A percentile compares a stretch with the other conserved stretches of the same genome.
Conservation (phyloP, 805 yeast genomes). For the Metschnikowia hibisci region DNA sequence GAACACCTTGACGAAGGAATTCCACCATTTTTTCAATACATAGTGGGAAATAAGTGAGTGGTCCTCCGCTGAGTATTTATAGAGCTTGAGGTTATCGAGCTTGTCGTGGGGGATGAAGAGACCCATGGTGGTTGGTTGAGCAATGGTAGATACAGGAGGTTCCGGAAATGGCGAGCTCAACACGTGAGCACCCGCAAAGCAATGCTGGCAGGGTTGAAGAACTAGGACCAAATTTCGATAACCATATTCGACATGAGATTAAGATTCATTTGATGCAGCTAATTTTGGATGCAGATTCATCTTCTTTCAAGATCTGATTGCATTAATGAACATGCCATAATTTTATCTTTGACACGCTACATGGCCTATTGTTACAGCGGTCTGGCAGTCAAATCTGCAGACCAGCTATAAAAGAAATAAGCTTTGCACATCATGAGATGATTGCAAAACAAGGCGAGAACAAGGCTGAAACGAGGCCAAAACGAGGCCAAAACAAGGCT, state of each 20-base stretch:
- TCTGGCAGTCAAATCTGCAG: no score
- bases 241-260: no score
- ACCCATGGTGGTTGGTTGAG: slow-evolving; percentile 47
- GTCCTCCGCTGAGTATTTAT: slow-evolving; percentile 74
- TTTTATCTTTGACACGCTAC: no score
- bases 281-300: no score
- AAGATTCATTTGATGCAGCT: no score
- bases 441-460: no score
- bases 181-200: slow-evolving; percentile 2
- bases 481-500: neutral
- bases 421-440: no score
- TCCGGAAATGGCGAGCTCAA: neutral
- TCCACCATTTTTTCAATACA: slow-evolving; percentile 81
- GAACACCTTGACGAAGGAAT: slow-evolving; percentile 62
- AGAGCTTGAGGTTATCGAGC: slow-evolving; percentile 50
- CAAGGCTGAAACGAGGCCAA: neutral
- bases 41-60: slow-evolving; percentile 72
- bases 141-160: neutral
- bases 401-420: no score
- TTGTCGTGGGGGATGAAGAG: slow-evolving; percentile 54
- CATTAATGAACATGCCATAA: no score
- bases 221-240: no score
- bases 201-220: neutral
- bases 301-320: no score
- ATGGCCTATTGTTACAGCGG: no score